These are phyloP conservation scores for Geranium incanum DNA, from an alignment of 441 rosid genomes.

Conservation along the genomic window DNA sequence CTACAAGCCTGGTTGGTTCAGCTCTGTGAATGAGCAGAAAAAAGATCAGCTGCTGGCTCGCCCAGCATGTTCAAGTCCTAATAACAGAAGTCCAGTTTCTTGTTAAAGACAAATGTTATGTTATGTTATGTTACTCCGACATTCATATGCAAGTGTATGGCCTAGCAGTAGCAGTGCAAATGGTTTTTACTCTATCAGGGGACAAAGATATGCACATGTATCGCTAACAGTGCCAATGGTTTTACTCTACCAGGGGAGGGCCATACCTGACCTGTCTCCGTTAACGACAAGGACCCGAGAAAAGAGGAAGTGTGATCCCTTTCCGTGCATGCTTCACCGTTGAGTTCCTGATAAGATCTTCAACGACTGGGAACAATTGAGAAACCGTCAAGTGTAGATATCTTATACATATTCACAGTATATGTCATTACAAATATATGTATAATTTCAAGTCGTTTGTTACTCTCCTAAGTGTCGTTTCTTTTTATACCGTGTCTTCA, in stretches of 20 bases:
- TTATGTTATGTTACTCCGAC: neutral
- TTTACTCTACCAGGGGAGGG: neutral
- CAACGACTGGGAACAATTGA: neutral
- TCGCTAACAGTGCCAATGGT: constrained; percentile 6
- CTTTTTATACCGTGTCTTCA: neutral
- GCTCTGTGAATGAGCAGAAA: neutral
- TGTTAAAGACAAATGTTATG: neutral
- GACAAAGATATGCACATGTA: neutral
- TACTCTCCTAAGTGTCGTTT: neutral
- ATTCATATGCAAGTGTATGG: neutral
- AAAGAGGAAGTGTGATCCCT: neutral
- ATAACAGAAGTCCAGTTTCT: neutral
- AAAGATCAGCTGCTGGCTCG: constrained; percentile 1
- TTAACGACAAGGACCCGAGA: neutral
- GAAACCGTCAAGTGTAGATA: neutral
- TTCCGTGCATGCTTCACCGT: neutral
- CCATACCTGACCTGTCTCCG: neutral
- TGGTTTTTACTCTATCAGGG: no score
- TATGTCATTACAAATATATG: neutral
- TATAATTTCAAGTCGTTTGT: neutral
- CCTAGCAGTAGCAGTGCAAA: no score
- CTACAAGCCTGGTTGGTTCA: neutral
- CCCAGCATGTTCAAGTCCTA: neutral
- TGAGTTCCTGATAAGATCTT: neutral
- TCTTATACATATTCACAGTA: neutral